These are phyloP conservation scores for Aspergillus chevalieri DNA, from an alignment of 2,329 filamentous ascomycete species.

Conservation along the genomic window DNA sequence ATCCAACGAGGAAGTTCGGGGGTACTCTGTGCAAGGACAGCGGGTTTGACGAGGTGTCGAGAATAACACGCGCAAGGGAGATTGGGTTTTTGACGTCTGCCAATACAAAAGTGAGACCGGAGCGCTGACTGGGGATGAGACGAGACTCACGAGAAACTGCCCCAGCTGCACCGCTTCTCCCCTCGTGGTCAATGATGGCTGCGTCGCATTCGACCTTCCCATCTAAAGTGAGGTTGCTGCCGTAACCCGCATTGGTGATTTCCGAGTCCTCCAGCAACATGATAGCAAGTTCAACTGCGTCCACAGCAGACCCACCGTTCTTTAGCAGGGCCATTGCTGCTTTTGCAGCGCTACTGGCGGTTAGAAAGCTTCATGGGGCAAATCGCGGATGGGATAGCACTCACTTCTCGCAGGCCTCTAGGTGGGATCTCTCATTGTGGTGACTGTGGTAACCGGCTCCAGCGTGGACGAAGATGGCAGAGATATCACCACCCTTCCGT, in stretches of 20 bases:
- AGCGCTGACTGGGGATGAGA: not conserved
- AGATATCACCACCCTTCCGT: conserved; percentile 44
- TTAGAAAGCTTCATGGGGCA: conserved; percentile 2
- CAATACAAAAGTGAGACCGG: conserved; percentile 4
- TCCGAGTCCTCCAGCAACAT: conserved; percentile 85
- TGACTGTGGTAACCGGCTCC: conserved; percentile 90
- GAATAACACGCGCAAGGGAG: conserved; percentile 72
- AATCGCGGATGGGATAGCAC: conserved; percentile 28
- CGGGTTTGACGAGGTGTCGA: conserved; percentile 68
- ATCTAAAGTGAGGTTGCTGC: conserved; percentile 87
- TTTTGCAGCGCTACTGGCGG: conserved; percentile 62
- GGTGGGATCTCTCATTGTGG: conserved; percentile 76
- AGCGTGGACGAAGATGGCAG: conserved; percentile 89
- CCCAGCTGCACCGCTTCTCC: conserved; percentile 87
- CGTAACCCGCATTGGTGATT: conserved; percentile 93
- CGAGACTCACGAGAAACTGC: conserved; percentile 72
- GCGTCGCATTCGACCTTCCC: conserved; percentile 93
- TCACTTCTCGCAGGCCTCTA: conserved; percentile 83
- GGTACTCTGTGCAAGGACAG: conserved; percentile 84
- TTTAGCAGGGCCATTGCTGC: conserved; percentile 76
- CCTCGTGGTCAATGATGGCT: conserved; percentile 82
- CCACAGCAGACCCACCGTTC: conserved; percentile 70
- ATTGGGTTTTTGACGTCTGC: conserved; percentile 77
- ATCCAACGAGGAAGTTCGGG: conserved; percentile 81
- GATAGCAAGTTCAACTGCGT: conserved; percentile 85